phyloP scores from a whole-genome alignment of 768 basidiomycete species.

The Termitomyces eurrhizus region DNA sequence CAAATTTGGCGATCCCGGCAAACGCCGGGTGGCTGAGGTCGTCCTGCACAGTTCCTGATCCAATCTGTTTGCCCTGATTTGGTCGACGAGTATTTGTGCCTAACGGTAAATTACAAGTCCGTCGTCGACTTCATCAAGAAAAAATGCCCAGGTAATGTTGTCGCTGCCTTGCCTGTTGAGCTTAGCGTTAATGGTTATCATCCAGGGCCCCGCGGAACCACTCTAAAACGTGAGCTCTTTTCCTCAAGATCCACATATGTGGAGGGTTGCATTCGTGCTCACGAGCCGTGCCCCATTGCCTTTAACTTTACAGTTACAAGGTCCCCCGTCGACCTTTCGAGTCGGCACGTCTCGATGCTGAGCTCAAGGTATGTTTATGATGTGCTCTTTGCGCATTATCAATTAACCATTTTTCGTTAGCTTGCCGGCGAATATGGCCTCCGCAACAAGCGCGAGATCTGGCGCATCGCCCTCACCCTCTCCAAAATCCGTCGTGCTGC shows the following conservation, averaged over 20 bases:
- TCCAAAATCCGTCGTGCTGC: constrained; percentile 99
- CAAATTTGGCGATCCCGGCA: constrained; percentile 37
- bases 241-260: constrained; percentile 66
- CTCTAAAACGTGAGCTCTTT: constrained; percentile 84
- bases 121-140: constrained; percentile 52
- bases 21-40: constrained; percentile 58
- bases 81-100: constrained; percentile 21
- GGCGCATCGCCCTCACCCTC: constrained; percentile 96
- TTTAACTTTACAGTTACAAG: constrained; percentile 79
- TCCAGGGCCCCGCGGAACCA: constrained; percentile 87
- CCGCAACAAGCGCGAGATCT: constrained; percentile 99
- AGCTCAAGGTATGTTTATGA: constrained; percentile 77
- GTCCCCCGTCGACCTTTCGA: constrained; percentile 97
- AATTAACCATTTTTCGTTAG: constrained; percentile 35
- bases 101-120: constrained; percentile 22
- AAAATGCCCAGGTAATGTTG: constrained; percentile 79
- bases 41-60: constrained; percentile 62
- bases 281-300: constrained; percentile 66
- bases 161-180: constrained; percentile 13
- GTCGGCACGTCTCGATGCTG: constrained; percentile 97
- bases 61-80: constrained; percentile 38
- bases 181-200: constrained; percentile 25
- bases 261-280: constrained; percentile 65
- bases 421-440: constrained; percentile 99
- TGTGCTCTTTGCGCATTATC: neutral